Evolutionary conservation across 495 filamentous ascomycete genomes (phyloP), one percentile per base, ranked within the genome.

Genomic region (Podospora pseudocomata): DNA sequence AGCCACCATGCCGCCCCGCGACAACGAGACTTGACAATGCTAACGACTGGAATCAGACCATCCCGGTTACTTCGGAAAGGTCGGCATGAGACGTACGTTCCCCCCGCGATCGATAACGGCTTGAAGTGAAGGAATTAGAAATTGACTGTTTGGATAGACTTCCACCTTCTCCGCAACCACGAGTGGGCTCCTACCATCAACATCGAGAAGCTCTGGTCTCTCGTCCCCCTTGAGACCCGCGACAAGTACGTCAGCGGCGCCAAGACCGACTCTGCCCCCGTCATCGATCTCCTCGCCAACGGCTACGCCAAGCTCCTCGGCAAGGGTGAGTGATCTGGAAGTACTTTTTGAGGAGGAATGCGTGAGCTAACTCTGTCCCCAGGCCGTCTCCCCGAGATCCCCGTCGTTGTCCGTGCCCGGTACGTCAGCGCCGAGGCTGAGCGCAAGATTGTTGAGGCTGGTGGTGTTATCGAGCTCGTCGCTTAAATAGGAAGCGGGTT

Each of bases 1-100:
- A 53, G 57, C 65, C 65, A 44, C 62, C 34, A 57, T 11, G 56
- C 65, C 49, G 64, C 49, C 39, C 32, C 66, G 1, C 20, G 16
- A 57, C 7, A 3, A 69, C 16, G n/a, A 11, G 26, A 26, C 26
- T 28, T 26, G 49, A 68, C 28, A 67, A 56, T 2, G 64, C 75
- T 77, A 66, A 77, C 72, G 44, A 54, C 28, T 54, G 66, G 44
- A 49, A 64, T 49, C 55, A 77, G 75, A 77, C 75, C 75, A 77
- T 66, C 75, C 75, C 30, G 75, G 75, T 77, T 77, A 77, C 75
- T 77, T 77, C 72, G 75, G 75, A 64, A 77, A 77, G 75, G 75
- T 77, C 65, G 75, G 75, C 67, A 77, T 77, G 75, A 77, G 75
- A 64, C 75, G 71, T 71, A 71, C 64, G 70, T 68, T 68, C 34